A percentile compares a stretch with the other conserved stretches of the same genome.
These are phyloP conservation scores for Balakata baccata DNA, from an alignment of 345 rosid species.

Conservation along the genomic window DNA sequence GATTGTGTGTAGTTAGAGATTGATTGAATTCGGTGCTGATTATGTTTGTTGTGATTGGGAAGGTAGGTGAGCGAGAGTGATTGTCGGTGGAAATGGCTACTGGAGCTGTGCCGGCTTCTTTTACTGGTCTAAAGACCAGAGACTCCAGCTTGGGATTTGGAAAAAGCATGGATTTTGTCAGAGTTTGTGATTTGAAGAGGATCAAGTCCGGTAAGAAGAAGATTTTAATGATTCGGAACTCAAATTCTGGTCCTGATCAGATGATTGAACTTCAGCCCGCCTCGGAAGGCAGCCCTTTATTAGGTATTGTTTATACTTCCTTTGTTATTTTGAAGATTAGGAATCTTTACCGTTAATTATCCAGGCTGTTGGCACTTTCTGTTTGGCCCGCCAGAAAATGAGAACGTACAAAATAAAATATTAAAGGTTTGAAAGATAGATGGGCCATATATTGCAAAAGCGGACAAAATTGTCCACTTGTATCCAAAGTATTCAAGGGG, in stretches of 20 bases:
- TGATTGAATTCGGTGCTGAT: neutral
- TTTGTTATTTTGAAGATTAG: neutral
- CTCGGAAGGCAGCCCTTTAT: conserved; percentile 76
- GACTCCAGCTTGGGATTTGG: conserved; percentile 58
- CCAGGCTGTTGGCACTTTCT: neutral
- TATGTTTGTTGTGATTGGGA: neutral
- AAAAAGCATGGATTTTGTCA: conserved; percentile 57
- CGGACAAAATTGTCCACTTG: neutral
- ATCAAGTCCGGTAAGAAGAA: conserved; percentile 45
- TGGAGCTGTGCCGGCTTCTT: conserved; percentile 65
- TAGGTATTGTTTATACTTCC: conserved; percentile 46
- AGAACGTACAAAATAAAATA: neutral
- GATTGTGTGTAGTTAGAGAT: neutral
- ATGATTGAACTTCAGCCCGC: conserved; percentile 75
- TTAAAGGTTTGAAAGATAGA: neutral
- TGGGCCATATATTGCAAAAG: neutral
- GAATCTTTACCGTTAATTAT: neutral
- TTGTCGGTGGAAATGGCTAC: conserved; percentile 53
- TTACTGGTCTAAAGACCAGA: conserved; percentile 56
- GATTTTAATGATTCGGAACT: conserved; percentile 53
- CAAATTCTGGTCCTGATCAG: conserved; percentile 55
- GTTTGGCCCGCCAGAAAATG: neutral
- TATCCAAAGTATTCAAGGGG: too few relatives aligned
- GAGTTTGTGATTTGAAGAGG: conserved; percentile 57
- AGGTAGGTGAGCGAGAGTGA: conserved; percentile 15